phyloP scores from a whole-genome alignment of 2,329 filamentous ascomycete genomes.

The Dothistroma septosporum region DNA sequence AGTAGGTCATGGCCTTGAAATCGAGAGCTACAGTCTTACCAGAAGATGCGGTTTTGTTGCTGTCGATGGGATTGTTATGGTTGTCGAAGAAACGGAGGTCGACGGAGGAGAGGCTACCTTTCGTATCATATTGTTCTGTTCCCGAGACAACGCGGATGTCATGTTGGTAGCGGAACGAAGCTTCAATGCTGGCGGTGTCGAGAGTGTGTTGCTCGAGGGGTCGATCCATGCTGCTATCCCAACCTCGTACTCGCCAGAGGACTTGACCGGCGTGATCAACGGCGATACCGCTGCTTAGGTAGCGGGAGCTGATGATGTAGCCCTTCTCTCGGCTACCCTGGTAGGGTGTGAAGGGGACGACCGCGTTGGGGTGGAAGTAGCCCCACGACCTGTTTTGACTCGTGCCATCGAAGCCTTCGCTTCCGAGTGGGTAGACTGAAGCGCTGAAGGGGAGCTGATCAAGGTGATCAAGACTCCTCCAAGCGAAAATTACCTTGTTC shows the following conservation, averaged over 20 bases:
- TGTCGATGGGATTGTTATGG: constrained; percentile 22
- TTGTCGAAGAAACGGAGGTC: constrained; percentile 18
- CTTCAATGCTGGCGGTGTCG: neutral
- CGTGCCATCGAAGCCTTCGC: constrained; percentile 18
- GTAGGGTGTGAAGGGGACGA: constrained; percentile 9
- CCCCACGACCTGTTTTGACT: constrained; percentile 18
- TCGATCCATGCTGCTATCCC: neutral
- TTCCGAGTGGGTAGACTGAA: constrained; percentile 33
- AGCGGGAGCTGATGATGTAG: constrained; percentile 22
- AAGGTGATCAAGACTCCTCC: constrained; percentile 37
- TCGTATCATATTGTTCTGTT: neutral
- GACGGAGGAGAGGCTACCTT: neutral
- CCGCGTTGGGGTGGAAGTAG: constrained; percentile 25
- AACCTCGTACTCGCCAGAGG: constrained; percentile 11
- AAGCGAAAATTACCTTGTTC: constrained; percentile 35
- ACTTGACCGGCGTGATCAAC: constrained; percentile 16
- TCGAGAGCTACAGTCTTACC: constrained; percentile 21
- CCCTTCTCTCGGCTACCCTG: constrained; percentile 8
- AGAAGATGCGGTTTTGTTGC: constrained; percentile 15
- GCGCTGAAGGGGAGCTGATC: constrained; percentile 27
- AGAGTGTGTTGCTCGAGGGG: neutral
- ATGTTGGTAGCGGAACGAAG: constrained; percentile 23
- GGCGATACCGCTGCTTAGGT: constrained; percentile 19
- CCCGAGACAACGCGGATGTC: constrained; percentile 16
- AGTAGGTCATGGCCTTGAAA: constrained; percentile 9